Percentiles rank a stretch among this genome's conserved stretches.
Conservation (phyloP, 768 basidiomycete genomes). For the Daedaleopsis sinensis region DNA sequence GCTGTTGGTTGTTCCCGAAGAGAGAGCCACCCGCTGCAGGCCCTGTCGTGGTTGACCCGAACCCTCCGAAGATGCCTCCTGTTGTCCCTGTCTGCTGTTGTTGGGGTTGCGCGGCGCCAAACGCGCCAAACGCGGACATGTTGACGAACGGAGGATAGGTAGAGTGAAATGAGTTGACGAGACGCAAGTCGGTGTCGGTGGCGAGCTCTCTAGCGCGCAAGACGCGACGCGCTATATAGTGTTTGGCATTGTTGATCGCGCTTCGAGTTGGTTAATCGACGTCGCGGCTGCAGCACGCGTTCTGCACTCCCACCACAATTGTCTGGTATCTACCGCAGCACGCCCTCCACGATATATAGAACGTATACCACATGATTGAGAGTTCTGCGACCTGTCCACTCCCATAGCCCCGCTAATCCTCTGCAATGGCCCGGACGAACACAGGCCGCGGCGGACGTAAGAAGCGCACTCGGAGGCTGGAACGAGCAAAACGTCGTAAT, state of each 20-base stretch:
- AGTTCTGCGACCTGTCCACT: neutral
- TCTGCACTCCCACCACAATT: neutral
- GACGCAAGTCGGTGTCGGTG: neutral
- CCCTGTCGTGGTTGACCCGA: neutral
- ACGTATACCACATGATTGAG: neutral
- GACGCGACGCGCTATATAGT: neutral
- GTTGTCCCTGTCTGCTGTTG: conserved; percentile 16
- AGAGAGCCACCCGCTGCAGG: conserved; percentile 12
- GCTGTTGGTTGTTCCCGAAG: conserved; percentile 16
- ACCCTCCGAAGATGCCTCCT: conserved; percentile 25
- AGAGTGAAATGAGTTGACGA: neutral
- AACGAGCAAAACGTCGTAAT: neutral
- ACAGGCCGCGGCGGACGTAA: neutral
- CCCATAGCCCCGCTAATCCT: neutral
- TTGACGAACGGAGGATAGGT: neutral
- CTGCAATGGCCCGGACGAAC: neutral
- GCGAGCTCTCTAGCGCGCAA: neutral
- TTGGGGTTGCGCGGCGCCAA: conserved; percentile 25
- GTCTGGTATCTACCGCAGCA: neutral
- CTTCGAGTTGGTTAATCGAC: neutral
- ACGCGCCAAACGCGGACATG: conserved; percentile 19
- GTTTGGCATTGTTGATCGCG: neutral
- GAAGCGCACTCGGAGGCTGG: neutral
- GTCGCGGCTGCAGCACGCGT: too few species aligned
- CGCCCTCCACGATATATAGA: neutral